These are phyloP conservation scores for Litsea cubeba DNA, from an alignment of 164 flowering plant genomes.

Conservation along the genomic window DNA sequence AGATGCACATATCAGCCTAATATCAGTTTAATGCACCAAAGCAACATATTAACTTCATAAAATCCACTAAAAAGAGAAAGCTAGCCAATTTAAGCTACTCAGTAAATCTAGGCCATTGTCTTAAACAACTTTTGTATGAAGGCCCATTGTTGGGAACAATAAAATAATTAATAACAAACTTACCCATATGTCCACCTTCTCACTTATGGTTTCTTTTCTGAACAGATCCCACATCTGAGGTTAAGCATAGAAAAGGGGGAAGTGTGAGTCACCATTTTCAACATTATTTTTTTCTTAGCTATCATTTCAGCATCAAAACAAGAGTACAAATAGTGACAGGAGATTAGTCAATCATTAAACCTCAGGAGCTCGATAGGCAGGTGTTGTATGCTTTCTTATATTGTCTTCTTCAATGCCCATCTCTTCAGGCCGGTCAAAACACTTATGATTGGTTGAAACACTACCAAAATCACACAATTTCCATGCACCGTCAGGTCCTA, in stretches of 20 bases:
- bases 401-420: constrained; percentile 99
- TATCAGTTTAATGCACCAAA: background rate
- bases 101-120: too few species aligned
- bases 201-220: constrained; percentile 79
- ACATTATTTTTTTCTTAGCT: too few species aligned
- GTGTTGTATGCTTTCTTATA: constrained; percentile 95
- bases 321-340: background rate
- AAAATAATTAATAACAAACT: constrained; percentile 22
- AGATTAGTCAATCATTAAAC: constrained; percentile 29
- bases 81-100: too few species aligned
- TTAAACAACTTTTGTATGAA: too few species aligned
- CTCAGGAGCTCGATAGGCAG: constrained; percentile 99
- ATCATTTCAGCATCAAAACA: too few species aligned
- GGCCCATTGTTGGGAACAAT: too few species aligned
- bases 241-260: constrained; percentile 14
- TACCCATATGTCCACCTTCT: constrained; percentile 99
- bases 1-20: background rate
- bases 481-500: constrained; percentile 87
- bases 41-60: background rate
- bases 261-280: constrained; percentile 13
- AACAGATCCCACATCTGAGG: constrained; percentile 96
- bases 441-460: constrained; percentile 87
- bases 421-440: constrained; percentile 94
- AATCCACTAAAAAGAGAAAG: too few species aligned
- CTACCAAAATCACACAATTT: constrained; percentile 99